Evolutionary conservation across 352 stramenopile species (phyloP).

Genomic region (Globisporangium alternatum): DNA sequence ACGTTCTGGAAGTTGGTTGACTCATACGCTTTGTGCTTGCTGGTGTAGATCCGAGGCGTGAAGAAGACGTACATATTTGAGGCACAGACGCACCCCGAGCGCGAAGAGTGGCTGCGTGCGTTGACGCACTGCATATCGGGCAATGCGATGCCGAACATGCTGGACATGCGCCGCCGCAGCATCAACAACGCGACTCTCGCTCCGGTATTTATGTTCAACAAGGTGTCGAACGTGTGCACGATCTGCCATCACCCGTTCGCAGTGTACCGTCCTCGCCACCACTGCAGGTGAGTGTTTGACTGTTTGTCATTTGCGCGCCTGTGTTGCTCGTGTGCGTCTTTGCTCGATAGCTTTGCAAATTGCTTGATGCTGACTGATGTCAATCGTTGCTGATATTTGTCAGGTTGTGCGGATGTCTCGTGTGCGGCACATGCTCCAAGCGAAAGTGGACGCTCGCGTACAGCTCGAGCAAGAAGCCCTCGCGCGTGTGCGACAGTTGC

Average conservation of each 20-base stretch:
- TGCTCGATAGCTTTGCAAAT: neutral
- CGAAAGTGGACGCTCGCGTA: slow-evolving; percentile 76
- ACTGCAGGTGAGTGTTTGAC: slow-evolving; percentile 57
- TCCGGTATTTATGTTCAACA: slow-evolving; percentile 88
- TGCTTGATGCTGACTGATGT: slow-evolving; percentile 1
- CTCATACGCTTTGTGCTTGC: slow-evolving; percentile 6
- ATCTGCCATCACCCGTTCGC: slow-evolving; percentile 82
- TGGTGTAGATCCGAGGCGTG: slow-evolving; percentile 22
- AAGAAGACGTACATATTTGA: slow-evolving; percentile 66
- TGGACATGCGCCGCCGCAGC: slow-evolving; percentile 60
- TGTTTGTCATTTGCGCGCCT: neutral
- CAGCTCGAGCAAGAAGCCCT: slow-evolving; percentile 76
- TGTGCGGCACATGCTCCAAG: slow-evolving; percentile 82
- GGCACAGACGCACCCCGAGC: slow-evolving; percentile 53
- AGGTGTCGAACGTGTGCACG: slow-evolving; percentile 83
- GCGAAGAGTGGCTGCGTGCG: slow-evolving; percentile 81
- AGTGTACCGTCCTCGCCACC: slow-evolving; percentile 78
- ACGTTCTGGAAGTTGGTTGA: slow-evolving; percentile 16
- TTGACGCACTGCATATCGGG: slow-evolving; percentile 75
- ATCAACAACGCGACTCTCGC: slow-evolving; percentile 73
- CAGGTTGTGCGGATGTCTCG: slow-evolving; percentile 76
- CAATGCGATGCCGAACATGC: slow-evolving; percentile 31
- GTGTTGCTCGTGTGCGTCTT: neutral
- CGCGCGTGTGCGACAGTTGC: slow-evolving; percentile 72
- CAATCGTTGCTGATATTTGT: slow-evolving; percentile 8